These are phyloP conservation scores for Nidularia pulvinata DNA, from an alignment of 768 basidiomycete species.

Conservation along the genomic window DNA sequence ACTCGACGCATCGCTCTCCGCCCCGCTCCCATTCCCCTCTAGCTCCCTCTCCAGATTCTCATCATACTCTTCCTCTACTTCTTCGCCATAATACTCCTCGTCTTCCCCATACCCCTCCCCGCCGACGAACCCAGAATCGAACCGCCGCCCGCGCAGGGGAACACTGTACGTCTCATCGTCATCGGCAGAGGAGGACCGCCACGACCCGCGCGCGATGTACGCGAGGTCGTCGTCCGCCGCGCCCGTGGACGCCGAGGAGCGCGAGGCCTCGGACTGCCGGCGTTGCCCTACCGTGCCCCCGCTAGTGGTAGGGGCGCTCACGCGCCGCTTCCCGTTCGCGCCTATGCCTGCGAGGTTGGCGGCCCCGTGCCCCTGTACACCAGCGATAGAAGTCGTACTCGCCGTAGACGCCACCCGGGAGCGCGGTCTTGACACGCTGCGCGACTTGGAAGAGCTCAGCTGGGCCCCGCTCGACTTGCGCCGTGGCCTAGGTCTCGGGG, in stretches of 20 bases:
- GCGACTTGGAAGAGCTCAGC: background rate
- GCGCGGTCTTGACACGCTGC: background rate
- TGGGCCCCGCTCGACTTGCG: background rate
- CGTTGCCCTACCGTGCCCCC: too few relatives aligned
- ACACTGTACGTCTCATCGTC: background rate
- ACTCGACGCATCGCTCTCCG: conserved; percentile 44
- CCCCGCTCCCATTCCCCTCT: conserved; percentile 10
- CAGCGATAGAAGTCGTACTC: background rate
- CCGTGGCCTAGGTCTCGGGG: conserved; percentile 25
- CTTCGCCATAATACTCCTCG: background rate
- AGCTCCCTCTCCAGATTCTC: conserved; percentile 10
- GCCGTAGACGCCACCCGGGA: background rate
- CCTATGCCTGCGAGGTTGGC: background rate
- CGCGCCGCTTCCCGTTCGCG: conserved; percentile 1
- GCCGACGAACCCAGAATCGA: background rate
- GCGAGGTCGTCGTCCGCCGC: background rate
- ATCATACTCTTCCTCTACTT: background rate
- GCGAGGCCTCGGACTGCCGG: background rate
- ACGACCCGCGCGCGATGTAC: background rate
- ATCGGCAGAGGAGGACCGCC: background rate
- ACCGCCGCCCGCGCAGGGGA: background rate
- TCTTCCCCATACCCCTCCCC: background rate
- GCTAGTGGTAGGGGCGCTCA: conserved; percentile 1
- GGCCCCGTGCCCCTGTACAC: background rate
- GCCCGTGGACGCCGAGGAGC: background rate